Conservation (phyloP, 345 rosid species). For the Camelina neglecta region DNA sequence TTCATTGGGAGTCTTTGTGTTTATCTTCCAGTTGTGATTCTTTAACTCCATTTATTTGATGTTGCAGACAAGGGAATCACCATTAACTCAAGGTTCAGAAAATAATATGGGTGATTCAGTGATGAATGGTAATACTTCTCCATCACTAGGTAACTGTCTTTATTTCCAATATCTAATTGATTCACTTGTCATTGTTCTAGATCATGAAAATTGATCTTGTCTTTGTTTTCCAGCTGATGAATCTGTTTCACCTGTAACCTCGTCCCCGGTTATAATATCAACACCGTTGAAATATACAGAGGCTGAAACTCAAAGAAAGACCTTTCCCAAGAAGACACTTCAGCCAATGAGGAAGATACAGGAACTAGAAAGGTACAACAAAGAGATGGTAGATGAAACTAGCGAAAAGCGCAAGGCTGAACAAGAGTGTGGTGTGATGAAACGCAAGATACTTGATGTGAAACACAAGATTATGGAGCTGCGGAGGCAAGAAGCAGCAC, state of each 20-base stretch:
- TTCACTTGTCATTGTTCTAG: neutral
- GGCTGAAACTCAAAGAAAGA: slow-evolving; percentile 19
- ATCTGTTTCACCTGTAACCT: slow-evolving; percentile 25
- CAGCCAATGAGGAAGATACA: neutral
- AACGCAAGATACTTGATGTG: neutral
- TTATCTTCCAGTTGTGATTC: neutral
- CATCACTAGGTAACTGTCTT: slow-evolving; percentile 25
- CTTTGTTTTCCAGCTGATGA: slow-evolving; percentile 44
- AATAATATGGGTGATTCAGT: slow-evolving; percentile 29
- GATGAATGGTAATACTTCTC: slow-evolving; percentile 31
- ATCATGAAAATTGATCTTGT: neutral
- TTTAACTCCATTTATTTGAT: neutral
- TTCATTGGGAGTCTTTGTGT: neutral
- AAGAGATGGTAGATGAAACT: slow-evolving; percentile 31
- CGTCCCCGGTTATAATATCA: slow-evolving; percentile 28
- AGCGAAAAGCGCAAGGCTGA: slow-evolving; percentile 37
- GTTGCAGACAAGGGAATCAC: neutral
- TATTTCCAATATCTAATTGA: neutral
- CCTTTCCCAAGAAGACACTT: neutral
- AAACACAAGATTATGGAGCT: slow-evolving; percentile 48
- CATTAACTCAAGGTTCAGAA: slow-evolving; percentile 15
- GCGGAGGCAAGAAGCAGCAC: slow-evolving; percentile 41
- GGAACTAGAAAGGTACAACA: slow-evolving; percentile 41
- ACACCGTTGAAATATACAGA: slow-evolving; percentile 17
- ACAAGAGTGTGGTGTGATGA: slow-evolving; percentile 43